A percentile compares a stretch with the other conserved stretches of the same genome.
Evolutionary conservation across 768 basidiomycete genomes (phyloP).

Genomic region (Leccinum pellstonianum): DNA sequence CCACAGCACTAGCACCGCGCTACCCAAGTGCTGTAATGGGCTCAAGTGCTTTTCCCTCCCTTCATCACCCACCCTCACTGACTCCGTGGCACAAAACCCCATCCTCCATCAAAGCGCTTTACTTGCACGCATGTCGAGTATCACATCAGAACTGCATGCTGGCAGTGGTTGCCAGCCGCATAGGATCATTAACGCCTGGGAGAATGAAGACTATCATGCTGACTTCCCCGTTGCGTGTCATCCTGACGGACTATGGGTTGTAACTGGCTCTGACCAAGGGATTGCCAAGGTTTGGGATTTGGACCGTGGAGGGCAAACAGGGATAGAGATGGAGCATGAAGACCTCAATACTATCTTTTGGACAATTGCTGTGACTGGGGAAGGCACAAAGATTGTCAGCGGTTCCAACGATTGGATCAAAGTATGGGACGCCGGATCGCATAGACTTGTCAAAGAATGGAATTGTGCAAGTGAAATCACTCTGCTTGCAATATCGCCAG

Average conservation of each 20-base stretch:
- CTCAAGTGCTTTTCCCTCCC: too few species aligned
- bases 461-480: fast-evolving
- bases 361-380: background rate
- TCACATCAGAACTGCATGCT: too few species aligned
- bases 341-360: fast-evolving
- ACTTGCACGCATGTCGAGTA: too few species aligned
- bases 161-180: too few species aligned
- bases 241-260: background rate
- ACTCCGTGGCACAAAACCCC: too few species aligned
- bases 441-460: background rate
- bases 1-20: too few species aligned
- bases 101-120: too few species aligned
- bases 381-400: background rate
- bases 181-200: too few species aligned
- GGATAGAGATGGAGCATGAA: background rate
- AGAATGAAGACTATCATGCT: too few species aligned
- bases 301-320: background rate
- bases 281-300: background rate
- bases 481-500: background rate
- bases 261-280: fast-evolving
- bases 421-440: background rate
- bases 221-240: background rate
- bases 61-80: too few species aligned
- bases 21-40: too few species aligned
- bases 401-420: background rate